Evolutionary conservation across 2,329 filamentous ascomycete genomes (phyloP), one percentile per base, ranked within the genome.

Genomic region (Tolypocladium tropicale): DNA sequence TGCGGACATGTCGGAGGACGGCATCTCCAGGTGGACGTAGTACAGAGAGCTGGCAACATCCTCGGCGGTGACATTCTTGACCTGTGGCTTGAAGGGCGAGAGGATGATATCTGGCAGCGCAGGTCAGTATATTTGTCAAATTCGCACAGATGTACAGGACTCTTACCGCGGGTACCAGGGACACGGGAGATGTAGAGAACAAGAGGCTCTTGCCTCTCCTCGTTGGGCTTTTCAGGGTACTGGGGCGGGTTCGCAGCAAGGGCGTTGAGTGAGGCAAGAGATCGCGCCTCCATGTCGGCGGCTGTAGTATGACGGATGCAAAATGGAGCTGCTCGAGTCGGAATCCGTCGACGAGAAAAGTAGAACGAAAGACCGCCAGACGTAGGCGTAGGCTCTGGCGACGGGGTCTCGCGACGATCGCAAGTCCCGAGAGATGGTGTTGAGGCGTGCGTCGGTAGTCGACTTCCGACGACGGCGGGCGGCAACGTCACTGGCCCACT

Each of bases 151-250:
- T 33, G 34, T 52, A 41, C 43, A 53, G 53, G 58, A 48, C 46
- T 68, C 74, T 61, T 76, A 92, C 90, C 90, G 85, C 85, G 84
- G 60, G 89, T 95, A 25, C 93, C 93, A 1, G 94, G 94, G 0
- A 99, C 93, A 62, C 93, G 80, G 37, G 93, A 90, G 62, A 99
- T 95, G 72, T 99, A 99, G 43, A 99, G 80, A 2, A 86, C 84
- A 53, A 97, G 72, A 4, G 90, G 84, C 53, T 90, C 83, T 60
- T 86, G 81, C 60, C 77, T 81, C 63, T 80, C 75, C 62, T 87
- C 84, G 3, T 84, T 82, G 6, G 89, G 88, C 66, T 89, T 89
- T 65, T 87, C 81, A 53, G 90, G 90, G 69, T 95, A 94, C 64
- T 85, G 81, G 51, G 94, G 93, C 46, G 93, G 94, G 65, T 95